phyloP scores from a whole-genome alignment of 768 basidiomycete species.

The Fomitopsis serialis region DNA sequence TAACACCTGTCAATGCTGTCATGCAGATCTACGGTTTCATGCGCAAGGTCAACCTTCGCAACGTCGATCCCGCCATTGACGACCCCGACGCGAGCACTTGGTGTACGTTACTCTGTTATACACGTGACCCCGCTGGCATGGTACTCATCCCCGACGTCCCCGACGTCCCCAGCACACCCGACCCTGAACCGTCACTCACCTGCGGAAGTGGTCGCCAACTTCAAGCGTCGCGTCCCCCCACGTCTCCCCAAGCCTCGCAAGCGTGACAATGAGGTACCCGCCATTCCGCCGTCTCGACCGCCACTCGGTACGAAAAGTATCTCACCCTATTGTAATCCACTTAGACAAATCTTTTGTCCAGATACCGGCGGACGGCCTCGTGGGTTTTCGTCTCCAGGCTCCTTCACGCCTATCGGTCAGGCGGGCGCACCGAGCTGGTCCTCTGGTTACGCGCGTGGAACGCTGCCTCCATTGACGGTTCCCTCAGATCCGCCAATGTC shows the following conservation, averaged over 20 bases:
- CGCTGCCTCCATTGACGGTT: conserved; percentile 77
- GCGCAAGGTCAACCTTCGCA: conserved; percentile 95
- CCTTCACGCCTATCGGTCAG: conserved; percentile 68
- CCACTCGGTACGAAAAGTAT: conserved; percentile 55
- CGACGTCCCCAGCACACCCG: conserved; percentile 69
- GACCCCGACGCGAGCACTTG: conserved; percentile 96
- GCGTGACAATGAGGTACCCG: conserved; percentile 64
- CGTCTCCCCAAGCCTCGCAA: conserved; percentile 86
- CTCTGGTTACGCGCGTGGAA: conserved; percentile 44
- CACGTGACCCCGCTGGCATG: conserved; percentile 2
- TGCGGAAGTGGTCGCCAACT: conserved; percentile 86
- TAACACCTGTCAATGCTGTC: conserved; percentile 8
- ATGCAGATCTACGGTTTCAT: conserved; percentile 96
- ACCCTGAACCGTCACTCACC: conserved; percentile 89
- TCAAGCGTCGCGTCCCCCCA: conserved; percentile 93
- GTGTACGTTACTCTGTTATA: conserved; percentile 68
- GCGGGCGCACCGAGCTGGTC: conserved; percentile 54
- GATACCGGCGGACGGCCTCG: conserved; percentile 30
- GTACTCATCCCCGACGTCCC: neutral
- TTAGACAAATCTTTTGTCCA: neutral
- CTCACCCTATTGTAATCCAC: conserved; percentile 24
- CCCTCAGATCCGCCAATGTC: conserved; percentile 67
- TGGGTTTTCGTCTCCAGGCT: conserved; percentile 80
- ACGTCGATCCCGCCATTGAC: conserved; percentile 91
- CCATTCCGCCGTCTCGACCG: conserved; percentile 72